Evolutionary conservation across 352 stramenopile species (phyloP).

Genomic region (Blastocystis sp.): DNA sequence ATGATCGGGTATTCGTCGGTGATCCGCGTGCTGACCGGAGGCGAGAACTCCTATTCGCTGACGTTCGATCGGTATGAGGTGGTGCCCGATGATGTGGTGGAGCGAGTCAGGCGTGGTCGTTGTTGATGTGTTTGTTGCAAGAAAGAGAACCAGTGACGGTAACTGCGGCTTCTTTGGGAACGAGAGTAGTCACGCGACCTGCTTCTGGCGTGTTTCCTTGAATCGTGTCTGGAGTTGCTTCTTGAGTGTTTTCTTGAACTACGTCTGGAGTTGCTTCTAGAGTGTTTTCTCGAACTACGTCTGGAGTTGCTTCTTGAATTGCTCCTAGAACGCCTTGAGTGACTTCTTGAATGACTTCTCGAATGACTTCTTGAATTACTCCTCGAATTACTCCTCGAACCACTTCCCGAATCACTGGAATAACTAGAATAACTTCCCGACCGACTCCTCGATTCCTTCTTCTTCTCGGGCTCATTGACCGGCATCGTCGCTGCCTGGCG

Average conservation of each 20-base stretch:
- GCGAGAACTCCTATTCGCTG: constrained; percentile 98
- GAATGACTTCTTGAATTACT: background rate
- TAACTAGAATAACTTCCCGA: background rate
- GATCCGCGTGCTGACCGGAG: constrained; percentile 90
- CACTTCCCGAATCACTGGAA: background rate
- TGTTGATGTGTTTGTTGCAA: background rate
- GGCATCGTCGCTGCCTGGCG: no score
- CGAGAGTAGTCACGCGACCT: background rate
- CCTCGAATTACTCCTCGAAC: background rate
- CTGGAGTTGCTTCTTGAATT: no score
- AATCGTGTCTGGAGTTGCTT: no score
- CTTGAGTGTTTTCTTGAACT: no score
- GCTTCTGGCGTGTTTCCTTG: background rate
- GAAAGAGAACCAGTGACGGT: background rate
- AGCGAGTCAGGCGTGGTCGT: background rate
- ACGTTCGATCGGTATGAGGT: constrained; percentile 87
- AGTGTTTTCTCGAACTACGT: no score
- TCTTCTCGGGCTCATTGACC: background rate
- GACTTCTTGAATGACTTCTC: background rate
- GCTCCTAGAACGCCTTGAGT: background rate
- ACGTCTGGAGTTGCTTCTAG: background rate
- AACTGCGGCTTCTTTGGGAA: background rate
- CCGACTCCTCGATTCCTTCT: background rate
- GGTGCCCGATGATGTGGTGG: constrained; percentile 18
- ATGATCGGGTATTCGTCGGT: constrained; percentile 99